Percentiles rank a stretch among this genome's conserved stretches.
Evolutionary conservation across 768 basidiomycete species (phyloP).

Genomic region (Hygrocybe punicea): DNA sequence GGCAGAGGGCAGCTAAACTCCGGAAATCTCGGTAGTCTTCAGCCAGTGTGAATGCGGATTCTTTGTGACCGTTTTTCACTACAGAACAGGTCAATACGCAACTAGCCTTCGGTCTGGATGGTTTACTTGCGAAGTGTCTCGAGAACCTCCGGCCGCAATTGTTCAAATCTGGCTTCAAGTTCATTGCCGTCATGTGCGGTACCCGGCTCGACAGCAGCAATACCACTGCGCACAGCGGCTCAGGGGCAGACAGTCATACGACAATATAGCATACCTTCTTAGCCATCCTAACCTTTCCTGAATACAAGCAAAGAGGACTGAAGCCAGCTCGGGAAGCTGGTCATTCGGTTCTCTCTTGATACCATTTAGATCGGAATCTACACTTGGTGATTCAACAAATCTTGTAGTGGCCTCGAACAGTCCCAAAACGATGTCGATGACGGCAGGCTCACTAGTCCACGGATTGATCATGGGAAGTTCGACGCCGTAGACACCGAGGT

Average conservation of each 20-base stretch:
- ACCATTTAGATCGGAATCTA: conserved; percentile 24
- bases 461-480: conserved; percentile 64
- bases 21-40: conserved; percentile 85
- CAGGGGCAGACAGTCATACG: neutral
- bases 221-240: conserved; percentile 33
- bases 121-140: conserved; percentile 69
- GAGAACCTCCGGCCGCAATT: conserved; percentile 72
- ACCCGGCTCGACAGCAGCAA: conserved; percentile 46
- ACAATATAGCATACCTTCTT: conserved; percentile 41
- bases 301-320: conserved; percentile 59
- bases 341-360: conserved; percentile 39
- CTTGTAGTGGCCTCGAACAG: conserved; percentile 68
- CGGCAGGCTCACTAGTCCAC: conserved; percentile 73
- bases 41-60: conserved; percentile 76
- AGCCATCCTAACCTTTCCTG: conserved; percentile 71
- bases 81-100: neutral
- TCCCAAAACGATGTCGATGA: conserved; percentile 65
- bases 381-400: conserved; percentile 40
- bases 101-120: neutral
- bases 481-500: conserved; percentile 74
- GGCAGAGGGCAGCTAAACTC: conserved; percentile 80
- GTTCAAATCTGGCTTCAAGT: conserved; percentile 63
- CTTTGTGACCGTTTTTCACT: conserved; percentile 67
- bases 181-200: conserved; percentile 54
- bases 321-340: conserved; percentile 65